Evolutionary conservation across 257 asterid genomes (phyloP), one percentile per base, ranked within the genome.

Genomic region (Solanum corneliomulleri): DNA sequence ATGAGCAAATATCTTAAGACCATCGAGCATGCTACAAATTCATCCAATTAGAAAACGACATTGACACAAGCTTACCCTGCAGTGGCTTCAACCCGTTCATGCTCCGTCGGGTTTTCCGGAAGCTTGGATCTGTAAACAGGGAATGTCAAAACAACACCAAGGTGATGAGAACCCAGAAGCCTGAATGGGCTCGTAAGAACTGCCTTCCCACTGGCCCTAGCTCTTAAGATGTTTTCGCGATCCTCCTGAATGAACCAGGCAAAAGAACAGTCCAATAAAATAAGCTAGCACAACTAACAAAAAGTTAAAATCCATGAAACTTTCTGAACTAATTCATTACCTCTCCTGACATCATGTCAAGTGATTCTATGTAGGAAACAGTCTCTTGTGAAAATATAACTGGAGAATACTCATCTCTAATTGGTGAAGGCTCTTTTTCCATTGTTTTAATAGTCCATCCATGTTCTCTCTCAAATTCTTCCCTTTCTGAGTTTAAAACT

Each of bases 271-370:
- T 86, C 58, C 72, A 84, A 84, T 78, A 47, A 37, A 23, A 74
- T 70, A 84, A 68, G 78, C 33, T 41, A 39, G 31, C 23, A 69
- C 31, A 39, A 42, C 87, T 4, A 68, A 6, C n/a, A 31, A 42
- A 18, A 47, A 69, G n/a, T 6, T 29, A 15, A 70, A 81, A 71
- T 85, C 47, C 87, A 71, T 45, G n/a, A 13, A 47, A 31, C 45
- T 49, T 27, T 29, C 23, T 47, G 71, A 18, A 66, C 44, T 70
- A 70, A 47, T 47, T 69, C 14, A 45, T 85, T 89, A 95, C 99
- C 99, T 96, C 98, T 89, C 98, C 99, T 0, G 99, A 96, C 99
- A 96, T 96, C 98, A 96, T 95, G 91, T 96, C 99, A 11, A 96
- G 91, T 58, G 98, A 95, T 88, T 92, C 93, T 84, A 96, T 89